A percentile compares a stretch with the other conserved stretches of the same genome.
Evolutionary conservation across 2,329 filamentous ascomycete species (phyloP).

Genomic region (Cephalotrichum gorgonifer): DNA sequence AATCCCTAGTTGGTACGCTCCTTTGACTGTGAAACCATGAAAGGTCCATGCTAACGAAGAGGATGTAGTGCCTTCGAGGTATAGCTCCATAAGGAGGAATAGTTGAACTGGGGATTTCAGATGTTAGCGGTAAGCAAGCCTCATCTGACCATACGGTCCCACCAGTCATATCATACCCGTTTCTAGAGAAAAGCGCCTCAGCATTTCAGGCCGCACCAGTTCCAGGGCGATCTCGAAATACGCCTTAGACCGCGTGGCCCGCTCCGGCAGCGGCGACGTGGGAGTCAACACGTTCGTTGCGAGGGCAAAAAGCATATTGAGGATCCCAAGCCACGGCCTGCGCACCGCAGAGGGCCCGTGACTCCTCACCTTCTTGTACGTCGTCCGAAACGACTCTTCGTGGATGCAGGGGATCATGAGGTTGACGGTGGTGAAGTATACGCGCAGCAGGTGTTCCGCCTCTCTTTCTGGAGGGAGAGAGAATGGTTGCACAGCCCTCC

Average conservation of each 20-base stretch:
- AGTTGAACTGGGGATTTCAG: neutral
- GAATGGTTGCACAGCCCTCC: neutral
- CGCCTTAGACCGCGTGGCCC: neutral
- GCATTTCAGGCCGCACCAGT: neutral
- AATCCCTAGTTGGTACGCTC: neutral
- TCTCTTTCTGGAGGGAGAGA: neutral
- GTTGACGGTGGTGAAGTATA: neutral
- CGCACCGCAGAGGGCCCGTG: neutral
- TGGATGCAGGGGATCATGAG: constrained; percentile 1
- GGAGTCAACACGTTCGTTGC: constrained; percentile 1
- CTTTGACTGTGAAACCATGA: neutral
- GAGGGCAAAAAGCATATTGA: neutral
- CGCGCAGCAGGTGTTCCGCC: neutral
- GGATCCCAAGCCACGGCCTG: neutral
- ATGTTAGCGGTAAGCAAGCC: neutral
- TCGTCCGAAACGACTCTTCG: neutral
- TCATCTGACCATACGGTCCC: neutral
- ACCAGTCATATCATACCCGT: neutral
- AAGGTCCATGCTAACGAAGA: constrained; percentile 1
- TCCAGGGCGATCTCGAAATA: neutral
- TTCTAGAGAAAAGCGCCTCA: neutral
- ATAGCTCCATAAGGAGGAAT: neutral
- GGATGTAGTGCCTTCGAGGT: neutral
- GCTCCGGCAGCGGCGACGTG: neutral
- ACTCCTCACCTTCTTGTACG: neutral